Evolutionary conservation across 805 yeast species (phyloP).

Genomic region (Clavispora santaluciae): DNA sequence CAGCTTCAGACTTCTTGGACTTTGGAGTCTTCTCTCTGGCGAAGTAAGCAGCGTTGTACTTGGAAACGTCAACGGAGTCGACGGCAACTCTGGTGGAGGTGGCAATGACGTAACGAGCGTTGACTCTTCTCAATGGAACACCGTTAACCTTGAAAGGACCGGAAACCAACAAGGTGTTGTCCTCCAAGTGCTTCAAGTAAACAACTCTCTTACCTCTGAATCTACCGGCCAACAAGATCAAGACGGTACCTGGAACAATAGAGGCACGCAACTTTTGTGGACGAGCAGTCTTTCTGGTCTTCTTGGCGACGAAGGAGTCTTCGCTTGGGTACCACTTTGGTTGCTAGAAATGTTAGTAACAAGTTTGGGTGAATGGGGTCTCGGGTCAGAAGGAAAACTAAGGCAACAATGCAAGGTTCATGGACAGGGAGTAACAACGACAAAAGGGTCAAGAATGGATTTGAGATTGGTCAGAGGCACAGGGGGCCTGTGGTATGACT

Average conservation of each 20-base stretch:
- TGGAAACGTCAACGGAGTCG: constrained; percentile 75
- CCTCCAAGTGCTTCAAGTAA: constrained; percentile 93
- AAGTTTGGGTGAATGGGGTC: neutral
- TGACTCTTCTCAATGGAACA: constrained; percentile 99
- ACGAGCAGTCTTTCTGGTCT: constrained; percentile 84
- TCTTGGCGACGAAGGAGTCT: constrained; percentile 82
- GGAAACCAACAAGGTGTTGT: constrained; percentile 93
- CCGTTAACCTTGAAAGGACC: constrained; percentile 99
- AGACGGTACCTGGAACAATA: constrained; percentile 95
- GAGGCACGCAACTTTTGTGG: constrained; percentile 96
- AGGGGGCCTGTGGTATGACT: neutral
- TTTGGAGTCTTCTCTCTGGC: constrained; percentile 89
- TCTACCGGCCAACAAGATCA: constrained; percentile 97
- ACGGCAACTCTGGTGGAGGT: constrained; percentile 90
- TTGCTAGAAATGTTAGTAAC: constrained; percentile 43
- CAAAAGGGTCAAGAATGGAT: neutral
- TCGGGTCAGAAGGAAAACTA: neutral
- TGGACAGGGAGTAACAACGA: neutral
- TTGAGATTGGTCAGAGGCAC: neutral
- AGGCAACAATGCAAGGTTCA: neutral
- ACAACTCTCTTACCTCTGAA: constrained; percentile 99
- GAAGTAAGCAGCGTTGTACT: constrained; percentile 91
- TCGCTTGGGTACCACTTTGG: constrained; percentile 94
- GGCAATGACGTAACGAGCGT: constrained; percentile 97
- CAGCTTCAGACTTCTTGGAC: constrained; percentile 84